These are phyloP conservation scores for Aechmea fasciata DNA, from an alignment of 176 grass and related monocot species.

Conservation along the genomic window DNA sequence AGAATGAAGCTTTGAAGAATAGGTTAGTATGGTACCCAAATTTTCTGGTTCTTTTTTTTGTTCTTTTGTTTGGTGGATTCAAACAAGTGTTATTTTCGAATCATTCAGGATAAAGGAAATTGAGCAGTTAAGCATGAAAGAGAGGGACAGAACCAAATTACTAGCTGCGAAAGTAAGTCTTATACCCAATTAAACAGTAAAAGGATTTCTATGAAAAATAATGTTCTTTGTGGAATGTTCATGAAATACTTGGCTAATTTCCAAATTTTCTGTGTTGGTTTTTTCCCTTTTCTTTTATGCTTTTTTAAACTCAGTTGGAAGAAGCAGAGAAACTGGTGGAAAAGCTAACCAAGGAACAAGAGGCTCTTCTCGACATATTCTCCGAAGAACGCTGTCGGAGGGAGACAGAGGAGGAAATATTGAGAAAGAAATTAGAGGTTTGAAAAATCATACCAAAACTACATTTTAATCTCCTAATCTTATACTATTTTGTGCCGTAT, in stretches of 20 bases:
- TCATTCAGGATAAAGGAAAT: conserved; percentile 7
- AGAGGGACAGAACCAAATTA: conserved; percentile 15
- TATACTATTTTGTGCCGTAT: background rate
- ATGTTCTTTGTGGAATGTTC: background rate
- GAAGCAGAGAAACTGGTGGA: conserved; percentile 3
- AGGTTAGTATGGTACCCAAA: background rate
- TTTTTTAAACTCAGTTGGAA: conserved; percentile 5
- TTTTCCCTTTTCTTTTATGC: background rate
- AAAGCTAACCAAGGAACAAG: conserved; percentile 14
- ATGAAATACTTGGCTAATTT: background rate
- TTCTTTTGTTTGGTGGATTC: background rate
- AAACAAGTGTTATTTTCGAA: background rate
- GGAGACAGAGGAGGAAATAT: conserved; percentile 13
- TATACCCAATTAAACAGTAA: background rate
- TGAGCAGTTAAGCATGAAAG: conserved; percentile 1
- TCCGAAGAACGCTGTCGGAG: conserved; percentile 15
- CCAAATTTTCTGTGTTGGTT: background rate
- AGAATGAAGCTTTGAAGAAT: conserved; percentile 11
- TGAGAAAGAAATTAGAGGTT: conserved; percentile 20
- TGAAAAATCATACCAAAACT: background rate
- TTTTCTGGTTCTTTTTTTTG: background rate
- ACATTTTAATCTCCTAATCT: background rate
- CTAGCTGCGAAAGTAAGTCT: conserved; percentile 11
- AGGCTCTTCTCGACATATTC: conserved; percentile 22
- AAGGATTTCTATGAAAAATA: too few relatives aligned